Evolutionary conservation across 371 early-diverging fungal species (phyloP).

Genomic region (Scutellospora calospora): DNA sequence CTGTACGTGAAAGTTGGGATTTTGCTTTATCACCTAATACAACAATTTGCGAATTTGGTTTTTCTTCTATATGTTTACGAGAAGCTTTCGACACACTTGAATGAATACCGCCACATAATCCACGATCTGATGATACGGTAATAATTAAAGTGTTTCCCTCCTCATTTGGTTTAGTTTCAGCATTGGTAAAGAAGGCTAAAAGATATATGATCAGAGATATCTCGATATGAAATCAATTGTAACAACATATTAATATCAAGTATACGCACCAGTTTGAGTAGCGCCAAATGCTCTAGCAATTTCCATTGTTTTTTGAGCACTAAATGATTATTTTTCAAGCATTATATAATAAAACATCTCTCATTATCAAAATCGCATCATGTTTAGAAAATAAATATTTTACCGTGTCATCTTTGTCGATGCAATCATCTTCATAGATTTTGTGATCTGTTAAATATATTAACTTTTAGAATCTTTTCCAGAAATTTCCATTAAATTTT

Average conservation of each 20-base stretch:
- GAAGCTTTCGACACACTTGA: conserved; percentile 91
- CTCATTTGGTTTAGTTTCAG: conserved; percentile 73
- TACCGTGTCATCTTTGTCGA: conserved; percentile 94
- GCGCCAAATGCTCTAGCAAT: conserved; percentile 88
- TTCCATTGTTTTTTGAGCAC: conserved; percentile 95
- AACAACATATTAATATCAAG: background rate
- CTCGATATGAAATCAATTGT: background rate
- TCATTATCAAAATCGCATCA: background rate
- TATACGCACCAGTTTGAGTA: conserved; percentile 70
- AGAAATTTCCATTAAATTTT: too few species aligned
- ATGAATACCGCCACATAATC: conserved; percentile 99
- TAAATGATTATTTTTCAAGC: background rate
- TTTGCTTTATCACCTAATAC: conserved; percentile 96
- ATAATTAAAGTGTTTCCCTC: conserved; percentile 73
- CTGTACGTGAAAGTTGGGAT: conserved; percentile 83
- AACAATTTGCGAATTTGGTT: conserved; percentile 63
- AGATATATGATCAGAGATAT: background rate
- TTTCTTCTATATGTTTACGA: conserved; percentile 66
- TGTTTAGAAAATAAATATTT: background rate
- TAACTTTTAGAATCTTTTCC: background rate
- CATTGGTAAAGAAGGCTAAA: conserved; percentile 81
- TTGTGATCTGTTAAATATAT: conserved; percentile 80
- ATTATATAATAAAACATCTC: too few species aligned
- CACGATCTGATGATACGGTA: conserved; percentile 95
- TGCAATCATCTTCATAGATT: conserved; percentile 99